These are phyloP conservation scores for Cavenderia fasciculata DNA, from an alignment of 78 protist genomes.

Conservation along the genomic window DNA sequence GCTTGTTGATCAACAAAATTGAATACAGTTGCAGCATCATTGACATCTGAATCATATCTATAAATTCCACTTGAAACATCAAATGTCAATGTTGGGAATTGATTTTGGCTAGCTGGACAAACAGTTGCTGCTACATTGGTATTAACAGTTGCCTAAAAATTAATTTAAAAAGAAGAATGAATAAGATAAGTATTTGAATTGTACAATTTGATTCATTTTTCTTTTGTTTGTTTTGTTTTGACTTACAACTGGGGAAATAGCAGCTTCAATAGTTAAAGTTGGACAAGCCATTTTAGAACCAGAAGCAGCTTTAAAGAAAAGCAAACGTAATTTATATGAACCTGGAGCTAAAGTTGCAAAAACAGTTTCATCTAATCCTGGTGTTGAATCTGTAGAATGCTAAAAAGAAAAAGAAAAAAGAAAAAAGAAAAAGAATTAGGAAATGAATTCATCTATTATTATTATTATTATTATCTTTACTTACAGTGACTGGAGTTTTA, in stretches of 20 bases:
- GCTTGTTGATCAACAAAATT: not conserved
- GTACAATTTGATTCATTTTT: no score
- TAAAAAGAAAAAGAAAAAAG: not conserved
- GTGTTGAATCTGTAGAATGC: constrained; percentile 57
- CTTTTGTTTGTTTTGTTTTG: no score
- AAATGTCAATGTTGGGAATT: not conserved
- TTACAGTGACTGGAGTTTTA: constrained; percentile 22
- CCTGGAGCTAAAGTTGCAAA: constrained; percentile 21
- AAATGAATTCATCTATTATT: not conserved
- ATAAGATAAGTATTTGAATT: no score
- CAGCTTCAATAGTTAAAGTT: constrained; percentile 33
- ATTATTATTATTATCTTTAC: not conserved
- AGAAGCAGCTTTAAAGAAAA: constrained; percentile 26
- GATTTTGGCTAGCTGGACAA: constrained; percentile 23
- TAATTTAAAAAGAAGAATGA: not conserved
- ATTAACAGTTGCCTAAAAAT: not conserved
- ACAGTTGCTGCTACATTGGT: not conserved
- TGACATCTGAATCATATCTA: constrained; percentile 42
- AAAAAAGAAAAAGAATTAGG: not conserved
- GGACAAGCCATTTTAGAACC: constrained; percentile 26
- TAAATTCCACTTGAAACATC: not conserved
- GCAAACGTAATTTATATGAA: constrained; percentile 4
- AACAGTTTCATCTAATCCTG: constrained; percentile 42
- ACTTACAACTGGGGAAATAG: constrained; percentile 43
- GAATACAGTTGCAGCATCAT: constrained; percentile 5